A percentile compares a stretch with the other conserved stretches of the same genome.
These are phyloP conservation scores for Starmerella riodocensis DNA, from an alignment of 805 yeast species.

Conservation along the genomic window DNA sequence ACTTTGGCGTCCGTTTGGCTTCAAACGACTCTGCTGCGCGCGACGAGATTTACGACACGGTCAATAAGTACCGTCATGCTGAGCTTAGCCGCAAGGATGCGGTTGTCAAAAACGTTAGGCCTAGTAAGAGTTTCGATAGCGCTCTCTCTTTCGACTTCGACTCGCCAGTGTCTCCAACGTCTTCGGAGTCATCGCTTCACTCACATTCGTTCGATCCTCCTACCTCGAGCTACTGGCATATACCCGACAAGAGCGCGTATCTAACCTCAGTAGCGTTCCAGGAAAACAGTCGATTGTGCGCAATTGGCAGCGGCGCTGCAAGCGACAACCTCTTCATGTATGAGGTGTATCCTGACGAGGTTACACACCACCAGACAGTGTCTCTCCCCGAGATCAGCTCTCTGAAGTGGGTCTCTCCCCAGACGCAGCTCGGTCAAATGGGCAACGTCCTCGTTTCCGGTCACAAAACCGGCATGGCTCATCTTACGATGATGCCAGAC, in stretches of 20 bases:
- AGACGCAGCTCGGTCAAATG: conserved; percentile 26
- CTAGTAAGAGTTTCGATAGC: background rate
- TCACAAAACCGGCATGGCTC: conserved; percentile 61
- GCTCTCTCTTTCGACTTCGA: background rate
- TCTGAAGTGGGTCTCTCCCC: conserved; percentile 32
- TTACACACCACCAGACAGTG: conserved; percentile 48
- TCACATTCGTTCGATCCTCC: conserved; percentile 7
- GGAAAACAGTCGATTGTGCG: conserved; percentile 33
- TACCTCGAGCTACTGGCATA: conserved; percentile 27
- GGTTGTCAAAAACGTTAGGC: background rate
- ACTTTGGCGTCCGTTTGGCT: background rate
- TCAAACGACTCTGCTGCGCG: no score
- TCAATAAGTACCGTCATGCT: no score
- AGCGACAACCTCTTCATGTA: conserved; percentile 40
- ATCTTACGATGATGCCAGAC: conserved; percentile 56
- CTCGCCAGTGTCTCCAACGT: conserved; percentile 2
- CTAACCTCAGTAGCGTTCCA: conserved; percentile 29
- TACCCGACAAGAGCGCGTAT: conserved; percentile 28
- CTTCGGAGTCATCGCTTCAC: conserved; percentile 12
- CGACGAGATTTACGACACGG: no score
- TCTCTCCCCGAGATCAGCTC: conserved; percentile 41
- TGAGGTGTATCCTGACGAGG: conserved; percentile 31
- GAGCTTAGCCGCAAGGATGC: background rate
- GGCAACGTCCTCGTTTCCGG: conserved; percentile 50
- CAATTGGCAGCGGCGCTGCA: conserved; percentile 41